Evolutionary conservation across 257 asterid genomes (phyloP).

Genomic region (Scutellaria barbata): DNA sequence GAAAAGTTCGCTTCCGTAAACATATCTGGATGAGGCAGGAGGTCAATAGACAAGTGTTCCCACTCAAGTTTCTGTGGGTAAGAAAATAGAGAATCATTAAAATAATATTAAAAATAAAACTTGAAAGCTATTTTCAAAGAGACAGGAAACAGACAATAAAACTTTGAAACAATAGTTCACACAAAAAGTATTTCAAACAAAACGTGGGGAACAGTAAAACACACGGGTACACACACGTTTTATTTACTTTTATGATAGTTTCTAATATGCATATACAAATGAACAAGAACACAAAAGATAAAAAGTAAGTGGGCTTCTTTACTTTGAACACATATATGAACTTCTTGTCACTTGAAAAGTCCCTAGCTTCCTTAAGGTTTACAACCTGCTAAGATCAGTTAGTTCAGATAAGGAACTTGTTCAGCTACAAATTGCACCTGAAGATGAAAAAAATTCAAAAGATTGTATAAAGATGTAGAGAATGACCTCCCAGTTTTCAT

Average conservation of each 20-base stretch:
- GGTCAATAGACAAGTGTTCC: conserved; percentile 92
- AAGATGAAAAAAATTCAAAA: conserved; percentile 32
- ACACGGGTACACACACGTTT: conserved; percentile 8
- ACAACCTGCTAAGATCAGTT: conserved; percentile 68
- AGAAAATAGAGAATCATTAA: conserved; percentile 30
- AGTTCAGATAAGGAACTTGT: conserved; percentile 30
- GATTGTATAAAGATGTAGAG: conserved; percentile 31
- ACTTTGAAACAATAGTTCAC: conserved; percentile 10
- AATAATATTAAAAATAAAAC: conserved; percentile 8
- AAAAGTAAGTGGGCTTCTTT: conserved; percentile 35
- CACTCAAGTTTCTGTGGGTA: conserved; percentile 89
- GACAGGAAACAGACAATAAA: conserved; percentile 11
- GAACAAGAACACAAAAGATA: conserved; percentile 31
- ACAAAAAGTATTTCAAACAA: conserved; percentile 21
- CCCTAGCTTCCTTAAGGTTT: conserved; percentile 96
- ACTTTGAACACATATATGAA: conserved; percentile 95
- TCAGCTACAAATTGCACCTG: conserved; percentile 30
- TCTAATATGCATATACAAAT: conserved; percentile 25
- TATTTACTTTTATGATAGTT: conserved; percentile 13
- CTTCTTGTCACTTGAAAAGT: conserved; percentile 87
- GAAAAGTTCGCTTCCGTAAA: conserved; percentile 69
- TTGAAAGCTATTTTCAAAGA: conserved; percentile 21
- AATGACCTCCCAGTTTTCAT: conserved; percentile 91
- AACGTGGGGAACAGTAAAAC: conserved; percentile 14
- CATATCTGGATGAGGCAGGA: conserved; percentile 99